phyloP scores from a whole-genome alignment of 1,139 yeast genomes.

The Diutina catenulata region DNA sequence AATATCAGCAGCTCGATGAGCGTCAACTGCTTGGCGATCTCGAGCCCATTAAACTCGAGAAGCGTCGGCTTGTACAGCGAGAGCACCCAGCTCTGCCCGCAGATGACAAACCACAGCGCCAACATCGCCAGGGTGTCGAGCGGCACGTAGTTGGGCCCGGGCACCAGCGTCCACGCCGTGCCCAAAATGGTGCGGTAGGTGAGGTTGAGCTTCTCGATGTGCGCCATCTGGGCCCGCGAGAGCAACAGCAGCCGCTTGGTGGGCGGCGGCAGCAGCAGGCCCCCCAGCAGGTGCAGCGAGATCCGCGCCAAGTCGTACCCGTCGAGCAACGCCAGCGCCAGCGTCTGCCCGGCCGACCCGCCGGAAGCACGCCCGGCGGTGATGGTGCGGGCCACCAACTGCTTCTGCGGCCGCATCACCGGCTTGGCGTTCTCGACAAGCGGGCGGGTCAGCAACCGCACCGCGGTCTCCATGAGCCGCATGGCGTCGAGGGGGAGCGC shows the following conservation, averaged over 20 bases:
- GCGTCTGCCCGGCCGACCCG: neutral
- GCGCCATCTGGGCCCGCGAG: neutral
- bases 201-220: neutral
- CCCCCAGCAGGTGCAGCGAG: slow-evolving; percentile 4
- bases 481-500: slow-evolving; percentile 55
- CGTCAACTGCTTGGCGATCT: slow-evolving; percentile 77
- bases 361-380: neutral
- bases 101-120: slow-evolving; percentile 11
- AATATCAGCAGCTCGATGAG: slow-evolving; percentile 67
- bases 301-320: slow-evolving; percentile 3
- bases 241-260: slow-evolving; percentile 2
- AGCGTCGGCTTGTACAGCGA: slow-evolving; percentile 40
- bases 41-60: slow-evolving; percentile 65
- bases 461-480: slow-evolving; percentile 48
- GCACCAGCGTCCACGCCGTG: slow-evolving; percentile 9
- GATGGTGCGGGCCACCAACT: neutral
- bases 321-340: slow-evolving; percentile 1
- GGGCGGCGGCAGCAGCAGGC: slow-evolving; percentile 5
- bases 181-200: slow-evolving; percentile 12
- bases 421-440: slow-evolving; percentile 2
- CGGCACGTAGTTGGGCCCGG: neutral
- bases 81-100: slow-evolving; percentile 36
- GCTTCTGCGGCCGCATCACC: neutral
- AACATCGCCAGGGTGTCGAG: neutral
- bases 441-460: slow-evolving; percentile 24